A percentile compares a stretch with the other conserved stretches of the same genome.
Evolutionary conservation across 257 asterid genomes (phyloP).

Genomic region (Henckelia pumila): DNA sequence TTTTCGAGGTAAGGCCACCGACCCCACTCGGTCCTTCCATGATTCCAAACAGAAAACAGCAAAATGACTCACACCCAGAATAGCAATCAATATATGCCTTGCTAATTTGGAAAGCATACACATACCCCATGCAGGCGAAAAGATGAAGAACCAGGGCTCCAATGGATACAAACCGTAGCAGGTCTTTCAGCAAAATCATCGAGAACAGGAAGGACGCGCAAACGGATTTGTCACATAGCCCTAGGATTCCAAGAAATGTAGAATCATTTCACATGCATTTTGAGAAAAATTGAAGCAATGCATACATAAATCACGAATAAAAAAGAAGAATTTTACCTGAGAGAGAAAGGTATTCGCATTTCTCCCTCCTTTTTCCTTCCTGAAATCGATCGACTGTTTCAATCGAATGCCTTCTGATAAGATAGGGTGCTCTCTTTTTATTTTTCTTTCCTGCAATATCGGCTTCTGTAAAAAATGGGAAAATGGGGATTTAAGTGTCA

Average conservation of each 20-base stretch:
- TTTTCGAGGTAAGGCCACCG: not conserved
- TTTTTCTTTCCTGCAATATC: constrained; percentile 13
- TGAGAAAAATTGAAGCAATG: not conserved
- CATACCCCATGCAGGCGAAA: constrained; percentile 63
- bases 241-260: constrained; percentile 24
- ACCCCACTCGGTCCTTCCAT: not conserved
- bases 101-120: constrained; percentile 21
- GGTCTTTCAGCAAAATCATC: constrained; percentile 48
- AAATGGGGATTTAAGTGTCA: too few species aligned
- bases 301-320: not conserved
- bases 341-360: constrained; percentile 26
- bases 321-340: constrained; percentile 26
- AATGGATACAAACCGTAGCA: constrained; percentile 45
- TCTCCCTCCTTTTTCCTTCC: constrained; percentile 27
- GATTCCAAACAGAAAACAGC: not conserved
- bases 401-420: not conserved
- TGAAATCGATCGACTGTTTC: constrained; percentile 30
- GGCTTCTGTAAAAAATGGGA: not conserved
- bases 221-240: constrained; percentile 28
- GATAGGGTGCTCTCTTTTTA: not conserved
- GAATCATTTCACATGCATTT: not conserved
- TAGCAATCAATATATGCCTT: not conserved
- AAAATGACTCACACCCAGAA: not conserved
- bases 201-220: constrained; percentile 32
- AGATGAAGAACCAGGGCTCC: constrained; percentile 42